Base-by-base conservation (phyloP, 2,329 filamentous ascomycete genomes). In the Cadophora luteo-olivacea region DNA sequence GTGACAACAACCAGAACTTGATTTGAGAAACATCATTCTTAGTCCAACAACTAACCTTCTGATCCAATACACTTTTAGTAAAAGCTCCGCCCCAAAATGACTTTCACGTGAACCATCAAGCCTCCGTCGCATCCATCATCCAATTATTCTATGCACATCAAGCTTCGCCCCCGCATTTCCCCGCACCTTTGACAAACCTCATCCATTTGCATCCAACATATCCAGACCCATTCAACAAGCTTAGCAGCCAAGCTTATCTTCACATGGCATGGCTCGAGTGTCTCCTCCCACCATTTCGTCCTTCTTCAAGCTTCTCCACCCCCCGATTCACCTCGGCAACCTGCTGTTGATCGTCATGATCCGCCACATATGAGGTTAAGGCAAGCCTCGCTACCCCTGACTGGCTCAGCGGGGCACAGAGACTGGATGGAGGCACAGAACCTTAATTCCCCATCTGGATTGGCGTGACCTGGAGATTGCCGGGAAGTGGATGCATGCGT, bases 221-320 rank as follows among this genome's bases (percentile, higher is more conserved):
- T 36, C 32, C 32, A 36, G 8, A 38, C 36, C 41, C 41, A 45
- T 19, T 14, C 41, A 45, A 45, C 41, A 45, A 45, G 41, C 41
- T 49, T 7, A 49, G 45, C n/a, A 60, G 57, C 22, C 36, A 60
- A 60, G 36, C 57, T 60, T 60, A 16, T 25, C 57, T 60, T 41
- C 36, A 60, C 33, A 41, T 41, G 33, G 57, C 36, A 16, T 60
- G 36, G 57, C 45, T 49, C 22, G 33, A 7, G 16, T 45, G n/a
- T 11, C 9, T 19, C 5, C 5, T 49, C 29, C 29, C 29, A 29
- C 29, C 29, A 29, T 29, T 5, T 29, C 45, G 5, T 45, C 14
- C 16, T 16, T 19, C 22, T 41, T 36, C 33, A 9, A 22, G 22
- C 22, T 45, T 60, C 55, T n/a, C 33, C n/a, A 24, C 45, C n/a